phyloP scores from a whole-genome alignment of 176 grass and related monocot species.

The Canna indica region DNA sequence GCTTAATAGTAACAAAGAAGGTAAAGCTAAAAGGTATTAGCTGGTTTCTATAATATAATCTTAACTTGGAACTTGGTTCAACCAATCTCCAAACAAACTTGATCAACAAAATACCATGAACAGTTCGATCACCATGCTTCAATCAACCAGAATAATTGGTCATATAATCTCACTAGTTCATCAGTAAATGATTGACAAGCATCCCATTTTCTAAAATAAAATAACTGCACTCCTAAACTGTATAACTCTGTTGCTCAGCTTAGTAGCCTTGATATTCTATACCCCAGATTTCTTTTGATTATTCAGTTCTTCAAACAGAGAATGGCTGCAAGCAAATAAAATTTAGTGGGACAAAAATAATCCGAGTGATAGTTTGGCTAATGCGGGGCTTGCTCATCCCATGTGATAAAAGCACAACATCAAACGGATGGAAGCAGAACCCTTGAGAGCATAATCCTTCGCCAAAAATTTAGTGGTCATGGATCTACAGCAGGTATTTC shows the following conservation, averaged over 20 bases:
- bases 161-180: too few species aligned
- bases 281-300: not conserved
- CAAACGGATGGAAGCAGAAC: not conserved
- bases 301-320: not conserved
- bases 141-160: too few species aligned
- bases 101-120: not conserved
- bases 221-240: not conserved
- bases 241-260: not conserved
- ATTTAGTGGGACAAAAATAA: not conserved
- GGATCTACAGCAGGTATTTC: constrained; percentile 53
- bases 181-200: not conserved
- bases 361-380: not conserved
- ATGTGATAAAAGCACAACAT: not conserved
- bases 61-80: not conserved
- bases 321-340: not conserved
- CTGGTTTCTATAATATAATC: too few species aligned
- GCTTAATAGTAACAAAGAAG: too few species aligned
- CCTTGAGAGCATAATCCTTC: not conserved
- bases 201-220: too few species aligned
- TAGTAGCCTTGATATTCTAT: not conserved
- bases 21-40: too few species aligned
- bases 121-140: too few species aligned
- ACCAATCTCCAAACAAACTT: not conserved
- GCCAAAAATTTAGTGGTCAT: not conserved
- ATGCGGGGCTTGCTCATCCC: not conserved